Base-by-base conservation (phyloP, 2,329 filamentous ascomycete species). In the Ascochyta clinopodiicola region DNA sequence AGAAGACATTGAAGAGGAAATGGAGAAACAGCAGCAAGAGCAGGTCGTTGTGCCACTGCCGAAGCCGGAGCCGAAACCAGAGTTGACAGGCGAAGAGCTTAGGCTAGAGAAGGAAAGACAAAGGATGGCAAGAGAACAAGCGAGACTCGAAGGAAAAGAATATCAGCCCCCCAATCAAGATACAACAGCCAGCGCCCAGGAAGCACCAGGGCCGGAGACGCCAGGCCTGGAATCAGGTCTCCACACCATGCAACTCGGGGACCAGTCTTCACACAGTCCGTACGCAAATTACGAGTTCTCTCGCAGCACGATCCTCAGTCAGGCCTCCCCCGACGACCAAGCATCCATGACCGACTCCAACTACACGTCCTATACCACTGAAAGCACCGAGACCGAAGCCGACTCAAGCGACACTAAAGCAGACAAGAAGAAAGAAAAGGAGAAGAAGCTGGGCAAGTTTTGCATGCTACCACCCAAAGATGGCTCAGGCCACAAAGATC, bases 401-500 rank as follows among this genome's bases (percentile, higher is more conserved):
- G 24, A 45, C 21, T 48, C 56, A 4, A 57, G 47, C 32, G 17
- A 34, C 8, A 38, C 50, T 21, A 39, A 46, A 6, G 19, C 56
- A 22, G 53, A 42, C 8, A 54, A 56, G 10, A 51, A 44, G 3
- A 60, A 48, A 7, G 40, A 57, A 8, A 79, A 76, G 62, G 74
- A 64, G 25, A 72, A 74, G 40, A 88, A 88, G 64, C 81, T 89
- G 45, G 84, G 86, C 55, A 94, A 90, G 68, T 96, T 97, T 74
- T 95, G 92, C 76, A 86, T 87, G 64, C 76, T 94, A 3, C 91
- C 84, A 0, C 78, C 89, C 0, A 80, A 80, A 44, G 79, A 83
- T 46, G 75, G 80, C 19, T 80, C 80, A 47, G 86, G 86, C 6
- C 78, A 80, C 56, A 78, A 81, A 38, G 91, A 96, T 71, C 78